These are phyloP conservation scores for Novymonas esmeraldas DNA, from an alignment of 208 protist genomes.

Conservation along the genomic window DNA sequence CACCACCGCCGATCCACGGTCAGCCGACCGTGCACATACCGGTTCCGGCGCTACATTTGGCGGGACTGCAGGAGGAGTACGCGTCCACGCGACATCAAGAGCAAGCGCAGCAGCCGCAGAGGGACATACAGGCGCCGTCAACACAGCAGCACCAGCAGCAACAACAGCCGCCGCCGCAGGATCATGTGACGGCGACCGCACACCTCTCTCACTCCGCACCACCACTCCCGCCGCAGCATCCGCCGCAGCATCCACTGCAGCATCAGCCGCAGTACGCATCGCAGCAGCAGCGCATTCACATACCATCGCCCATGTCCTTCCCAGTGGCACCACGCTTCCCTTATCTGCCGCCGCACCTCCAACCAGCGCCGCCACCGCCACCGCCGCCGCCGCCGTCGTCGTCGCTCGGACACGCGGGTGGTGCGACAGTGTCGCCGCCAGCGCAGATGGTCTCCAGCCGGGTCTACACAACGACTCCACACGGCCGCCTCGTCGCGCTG, in stretches of 20 bases:
- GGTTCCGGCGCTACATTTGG: not conserved
- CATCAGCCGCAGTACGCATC: not conserved
- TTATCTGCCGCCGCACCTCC: conserved; percentile 11
- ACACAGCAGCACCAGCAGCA: not conserved
- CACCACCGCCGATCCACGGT: no score
- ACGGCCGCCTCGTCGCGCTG: conserved; percentile 7
- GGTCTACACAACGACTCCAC: conserved; percentile 5
- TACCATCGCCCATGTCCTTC: not conserved
- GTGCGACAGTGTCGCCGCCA: not conserved
- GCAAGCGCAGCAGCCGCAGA: no score
- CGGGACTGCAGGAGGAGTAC: not conserved
- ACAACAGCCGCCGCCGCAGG: not conserved
- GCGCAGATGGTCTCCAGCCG: conserved; percentile 1
- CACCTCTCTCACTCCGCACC: not conserved
- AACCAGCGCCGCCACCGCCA: not conserved
- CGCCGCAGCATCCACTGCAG: not conserved
- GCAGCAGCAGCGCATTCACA: not conserved
- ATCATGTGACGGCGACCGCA: not conserved
- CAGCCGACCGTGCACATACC: no score
- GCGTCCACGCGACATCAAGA: not conserved
- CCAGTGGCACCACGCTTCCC: conserved; percentile 3
- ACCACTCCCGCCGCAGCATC: not conserved
- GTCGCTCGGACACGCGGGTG: not conserved
- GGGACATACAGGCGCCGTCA: no score
- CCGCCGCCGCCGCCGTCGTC: not conserved